These are phyloP conservation scores for Diaporthe citriasiana DNA, from an alignment of 2,329 filamentous ascomycete genomes.

Conservation along the genomic window DNA sequence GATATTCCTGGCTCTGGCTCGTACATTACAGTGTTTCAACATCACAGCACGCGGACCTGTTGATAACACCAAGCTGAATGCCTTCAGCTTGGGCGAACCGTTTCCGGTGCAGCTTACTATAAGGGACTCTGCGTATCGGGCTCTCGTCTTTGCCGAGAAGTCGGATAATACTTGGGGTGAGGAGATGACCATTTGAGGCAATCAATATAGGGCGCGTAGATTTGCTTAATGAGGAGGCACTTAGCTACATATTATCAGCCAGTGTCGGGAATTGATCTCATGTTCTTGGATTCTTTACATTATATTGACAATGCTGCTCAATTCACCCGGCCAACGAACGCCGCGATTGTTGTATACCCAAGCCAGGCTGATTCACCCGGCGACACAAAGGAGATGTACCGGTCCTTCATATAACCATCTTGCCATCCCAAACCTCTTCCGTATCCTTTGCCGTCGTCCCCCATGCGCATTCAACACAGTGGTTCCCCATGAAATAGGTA, in stretches of 20 bases:
- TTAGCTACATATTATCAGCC: background rate
- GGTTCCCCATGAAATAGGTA: background rate
- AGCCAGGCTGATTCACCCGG: constrained; percentile 19
- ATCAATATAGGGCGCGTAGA: too few relatives aligned
- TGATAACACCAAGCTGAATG: too few relatives aligned
- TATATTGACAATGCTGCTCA: constrained; percentile 40
- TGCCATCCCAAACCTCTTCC: background rate
- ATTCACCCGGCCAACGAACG: constrained; percentile 24
- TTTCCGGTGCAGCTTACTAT: too few relatives aligned
- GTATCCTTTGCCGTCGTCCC: constrained; percentile 13
- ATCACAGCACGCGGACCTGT: too few relatives aligned
- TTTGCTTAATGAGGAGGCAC: too few relatives aligned
- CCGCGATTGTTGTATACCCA: constrained; percentile 28
- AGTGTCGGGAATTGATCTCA: background rate
- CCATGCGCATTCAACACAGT: background rate
- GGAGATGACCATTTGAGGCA: too few relatives aligned
- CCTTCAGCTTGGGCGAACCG: too few relatives aligned
- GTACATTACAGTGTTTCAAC: too few relatives aligned
- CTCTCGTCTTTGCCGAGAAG: too few relatives aligned
- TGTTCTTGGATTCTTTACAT: constrained; percentile 34
- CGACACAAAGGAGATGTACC: constrained; percentile 25
- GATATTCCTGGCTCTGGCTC: too few relatives aligned
- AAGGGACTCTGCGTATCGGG: too few relatives aligned
- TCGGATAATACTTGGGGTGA: too few relatives aligned
- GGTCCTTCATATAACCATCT: background rate